Conservation (phyloP, 2,329 filamentous ascomycete species). For the Ophiocordyceps australis region DNA sequence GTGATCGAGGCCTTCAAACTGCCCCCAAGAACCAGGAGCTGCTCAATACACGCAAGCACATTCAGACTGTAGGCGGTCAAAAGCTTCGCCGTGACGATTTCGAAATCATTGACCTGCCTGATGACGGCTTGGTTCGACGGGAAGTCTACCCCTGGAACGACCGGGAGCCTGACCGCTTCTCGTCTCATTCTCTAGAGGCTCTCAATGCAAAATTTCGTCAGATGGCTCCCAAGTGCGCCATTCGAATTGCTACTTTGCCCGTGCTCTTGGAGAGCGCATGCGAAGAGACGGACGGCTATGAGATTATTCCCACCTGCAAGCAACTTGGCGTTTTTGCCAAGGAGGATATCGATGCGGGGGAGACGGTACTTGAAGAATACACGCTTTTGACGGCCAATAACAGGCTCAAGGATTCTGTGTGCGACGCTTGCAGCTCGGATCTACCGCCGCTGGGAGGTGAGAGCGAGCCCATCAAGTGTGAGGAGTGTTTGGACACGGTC, state of each 20-base stretch:
- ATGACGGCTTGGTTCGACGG: constrained; percentile 50
- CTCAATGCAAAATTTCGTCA: constrained; percentile 52
- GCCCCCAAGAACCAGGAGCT: constrained; percentile 39
- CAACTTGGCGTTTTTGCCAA: constrained; percentile 87
- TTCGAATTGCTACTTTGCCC: constrained; percentile 59
- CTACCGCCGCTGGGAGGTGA: constrained; percentile 41
- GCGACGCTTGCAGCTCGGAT: constrained; percentile 70
- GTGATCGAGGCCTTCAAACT: constrained; percentile 36
- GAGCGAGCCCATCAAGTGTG: constrained; percentile 30
- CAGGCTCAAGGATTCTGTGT: constrained; percentile 68
- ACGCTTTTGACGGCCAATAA: constrained; percentile 82
- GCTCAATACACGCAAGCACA: constrained; percentile 29
- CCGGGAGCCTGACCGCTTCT: constrained; percentile 52
- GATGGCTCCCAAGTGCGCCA: constrained; percentile 68
- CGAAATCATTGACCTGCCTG: constrained; percentile 40
- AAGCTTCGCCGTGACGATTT: constrained; percentile 26
- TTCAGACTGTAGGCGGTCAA: constrained; percentile 31
- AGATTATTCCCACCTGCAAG: constrained; percentile 39
- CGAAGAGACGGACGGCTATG: constrained; percentile 28
- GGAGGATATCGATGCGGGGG: constrained; percentile 58
- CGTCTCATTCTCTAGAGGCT: constrained; percentile 46
- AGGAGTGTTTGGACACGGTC: constrained; percentile 45
- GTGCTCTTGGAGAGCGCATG: constrained; percentile 41
- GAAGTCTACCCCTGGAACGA: constrained; percentile 55
- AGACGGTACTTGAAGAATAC: constrained; percentile 63